These are phyloP conservation scores for Wolfiporia cocos DNA, from an alignment of 1,284 basidiomycete genomes.

Conservation along the genomic window DNA sequence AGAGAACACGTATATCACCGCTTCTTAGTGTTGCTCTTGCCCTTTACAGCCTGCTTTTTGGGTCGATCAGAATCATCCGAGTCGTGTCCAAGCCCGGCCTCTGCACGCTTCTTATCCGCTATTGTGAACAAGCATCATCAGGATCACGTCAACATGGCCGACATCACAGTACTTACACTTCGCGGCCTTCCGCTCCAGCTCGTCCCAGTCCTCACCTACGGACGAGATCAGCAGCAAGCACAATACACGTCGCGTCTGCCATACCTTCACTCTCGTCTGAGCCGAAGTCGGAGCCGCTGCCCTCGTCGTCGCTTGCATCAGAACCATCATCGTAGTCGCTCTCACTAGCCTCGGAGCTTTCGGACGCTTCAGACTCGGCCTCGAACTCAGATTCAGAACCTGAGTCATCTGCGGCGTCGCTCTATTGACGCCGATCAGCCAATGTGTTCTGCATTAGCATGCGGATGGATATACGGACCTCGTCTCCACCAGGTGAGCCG, in stretches of 20 bases:
- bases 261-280: conserved; percentile 66
- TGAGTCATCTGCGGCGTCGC: conserved; percentile 62
- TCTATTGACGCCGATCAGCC: conserved; percentile 31
- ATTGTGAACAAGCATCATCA: not conserved
- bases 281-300: conserved; percentile 59
- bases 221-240: conserved; percentile 8
- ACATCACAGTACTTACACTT: conserved; percentile 48
- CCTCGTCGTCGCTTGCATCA: conserved; percentile 65
- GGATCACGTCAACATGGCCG: not conserved
- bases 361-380: conserved; percentile 49
- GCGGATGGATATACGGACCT: conserved; percentile 36
- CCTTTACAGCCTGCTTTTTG: conserved; percentile 52
- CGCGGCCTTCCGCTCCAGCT: conserved; percentile 86
- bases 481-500: conserved; percentile 62
- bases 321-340: conserved; percentile 52
- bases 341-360: conserved; percentile 41
- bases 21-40: conserved; percentile 30
- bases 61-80: conserved; percentile 64
- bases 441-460: not conserved
- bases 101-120: conserved; percentile 69
- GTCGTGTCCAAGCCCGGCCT: conserved; percentile 41
- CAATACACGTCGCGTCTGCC: conserved; percentile 8
- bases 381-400: conserved; percentile 81
- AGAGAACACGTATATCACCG: too few species aligned
- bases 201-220: conserved; percentile 90